A percentile compares a stretch with the other conserved stretches of the same genome.
phyloP scores from a whole-genome alignment of 306 rosid species.

The Cucurbita moschata region DNA sequence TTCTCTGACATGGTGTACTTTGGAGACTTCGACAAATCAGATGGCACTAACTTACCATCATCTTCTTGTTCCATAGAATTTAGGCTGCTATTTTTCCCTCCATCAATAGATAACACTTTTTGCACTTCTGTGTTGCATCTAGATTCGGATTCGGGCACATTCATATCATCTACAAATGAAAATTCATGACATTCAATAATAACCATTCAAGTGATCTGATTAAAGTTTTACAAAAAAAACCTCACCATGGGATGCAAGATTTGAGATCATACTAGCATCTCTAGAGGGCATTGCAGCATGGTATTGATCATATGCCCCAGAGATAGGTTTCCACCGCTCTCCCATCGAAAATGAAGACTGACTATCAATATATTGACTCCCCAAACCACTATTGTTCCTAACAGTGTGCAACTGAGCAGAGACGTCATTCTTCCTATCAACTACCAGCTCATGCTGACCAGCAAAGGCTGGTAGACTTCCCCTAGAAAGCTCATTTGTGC shows the following conservation, averaged over 20 bases:
- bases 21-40: constrained; percentile 41
- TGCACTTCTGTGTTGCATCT: constrained; percentile 11
- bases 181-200: constrained; percentile 1
- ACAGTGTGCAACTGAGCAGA: constrained; percentile 43
- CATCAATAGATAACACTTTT: constrained; percentile 16
- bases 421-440: constrained; percentile 49
- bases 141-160: constrained; percentile 14
- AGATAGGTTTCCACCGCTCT: constrained; percentile 70
- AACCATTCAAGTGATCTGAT: constrained; percentile 3
- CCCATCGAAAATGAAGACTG: constrained; percentile 41
- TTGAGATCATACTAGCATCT: constrained; percentile 37
- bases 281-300: constrained; percentile 32
- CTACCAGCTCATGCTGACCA: constrained; percentile 42
- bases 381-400: constrained; percentile 25
- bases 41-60: constrained; percentile 26
- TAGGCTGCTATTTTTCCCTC: constrained; percentile 15
- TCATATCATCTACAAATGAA: constrained; percentile 16
- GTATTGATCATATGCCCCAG: constrained; percentile 38
- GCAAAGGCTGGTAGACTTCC: constrained; percentile 37
- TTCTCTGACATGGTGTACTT: constrained; percentile 82
- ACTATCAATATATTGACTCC: constrained; percentile 31
- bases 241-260: constrained; percentile 52
- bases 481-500: constrained; percentile 45
- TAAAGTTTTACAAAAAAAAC: background rate
- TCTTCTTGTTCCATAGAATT: constrained; percentile 41